Conservation (phyloP, 75 land plant genomes). For the Cupressus sempervirens region DNA sequence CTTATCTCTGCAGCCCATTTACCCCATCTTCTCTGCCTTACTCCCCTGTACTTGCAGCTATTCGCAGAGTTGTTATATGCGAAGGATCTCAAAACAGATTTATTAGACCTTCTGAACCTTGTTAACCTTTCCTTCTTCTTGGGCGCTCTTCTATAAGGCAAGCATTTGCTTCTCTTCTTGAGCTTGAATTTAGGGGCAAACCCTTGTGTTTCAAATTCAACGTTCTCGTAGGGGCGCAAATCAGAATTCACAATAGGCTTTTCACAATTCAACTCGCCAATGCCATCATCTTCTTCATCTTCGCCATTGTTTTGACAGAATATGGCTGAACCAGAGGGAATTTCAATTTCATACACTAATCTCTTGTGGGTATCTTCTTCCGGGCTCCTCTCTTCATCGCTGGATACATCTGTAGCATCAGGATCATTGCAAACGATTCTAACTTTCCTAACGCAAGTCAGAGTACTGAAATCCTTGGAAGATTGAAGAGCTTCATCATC, state of each 20-base stretch:
- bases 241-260: slow-evolving; percentile 1
- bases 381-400: slow-evolving; percentile 10
- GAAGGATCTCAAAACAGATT: slow-evolving; percentile 3
- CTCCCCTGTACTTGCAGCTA: slow-evolving; percentile 12
- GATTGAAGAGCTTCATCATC: not conserved
- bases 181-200: not conserved
- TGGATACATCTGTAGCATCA: slow-evolving; percentile 19
- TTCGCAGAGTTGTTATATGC: not conserved
- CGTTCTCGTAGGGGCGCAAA: not conserved
- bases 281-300: slow-evolving; percentile 1
- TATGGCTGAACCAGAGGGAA: not conserved
- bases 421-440: slow-evolving; percentile 18
- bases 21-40: slow-evolving; percentile 17
- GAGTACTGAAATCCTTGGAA: not conserved
- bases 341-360: slow-evolving; percentile 4
- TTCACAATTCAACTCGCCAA: not conserved
- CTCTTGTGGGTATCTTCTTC: not conserved
- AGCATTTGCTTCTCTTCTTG: not conserved
- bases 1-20: slow-evolving; percentile 28
- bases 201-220: not conserved
- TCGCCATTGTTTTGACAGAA: not conserved
- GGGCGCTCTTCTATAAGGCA: not conserved
- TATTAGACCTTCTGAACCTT: not conserved
- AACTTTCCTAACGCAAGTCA: not conserved
- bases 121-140: not conserved